Conservation (phyloP, 805 yeast genomes). For the Zygosaccharomyces pseudorouxii region DNA sequence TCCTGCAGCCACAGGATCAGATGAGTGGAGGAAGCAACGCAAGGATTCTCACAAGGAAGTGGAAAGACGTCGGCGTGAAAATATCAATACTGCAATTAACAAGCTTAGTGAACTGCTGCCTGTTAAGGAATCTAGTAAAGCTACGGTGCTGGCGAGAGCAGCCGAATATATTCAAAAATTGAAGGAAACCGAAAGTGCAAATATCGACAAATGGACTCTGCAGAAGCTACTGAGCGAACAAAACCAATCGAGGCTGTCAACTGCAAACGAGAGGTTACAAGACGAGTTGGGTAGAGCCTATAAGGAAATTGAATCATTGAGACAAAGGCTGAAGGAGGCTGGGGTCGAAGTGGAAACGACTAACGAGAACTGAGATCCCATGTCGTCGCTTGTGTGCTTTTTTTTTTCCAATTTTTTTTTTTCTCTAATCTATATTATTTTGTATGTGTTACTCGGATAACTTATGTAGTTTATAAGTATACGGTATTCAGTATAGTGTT, state of each 20-base stretch:
- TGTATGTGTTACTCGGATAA: too few species aligned
- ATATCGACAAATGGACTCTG: constrained; percentile 91
- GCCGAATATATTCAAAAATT: constrained; percentile 86
- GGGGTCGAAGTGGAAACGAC: constrained; percentile 4
- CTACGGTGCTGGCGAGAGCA: constrained; percentile 82
- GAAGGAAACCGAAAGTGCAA: constrained; percentile 83
- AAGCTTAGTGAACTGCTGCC: constrained; percentile 76
- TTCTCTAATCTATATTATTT: neutral
- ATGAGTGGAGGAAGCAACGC: constrained; percentile 46
- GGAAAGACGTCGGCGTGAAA: constrained; percentile 86
- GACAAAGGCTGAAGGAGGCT: constrained; percentile 30
- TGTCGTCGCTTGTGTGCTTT: neutral
- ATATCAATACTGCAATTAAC: constrained; percentile 81
- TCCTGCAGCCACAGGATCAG: constrained; percentile 29
- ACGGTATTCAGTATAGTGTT: too few species aligned
- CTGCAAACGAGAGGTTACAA: constrained; percentile 83
- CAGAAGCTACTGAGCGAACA: constrained; percentile 91
- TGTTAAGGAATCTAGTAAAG: constrained; percentile 73
- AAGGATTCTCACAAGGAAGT: constrained; percentile 93
- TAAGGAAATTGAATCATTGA: constrained; percentile 84
- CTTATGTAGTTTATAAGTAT: too few species aligned
- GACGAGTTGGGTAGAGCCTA: constrained; percentile 86
- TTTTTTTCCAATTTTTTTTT: neutral
- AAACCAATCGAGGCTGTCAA: constrained; percentile 77
- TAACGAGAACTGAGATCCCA: neutral